Conservation (phyloP, 192 early-diverging fungal genomes). For the Radiomyces spectabilis region DNA sequence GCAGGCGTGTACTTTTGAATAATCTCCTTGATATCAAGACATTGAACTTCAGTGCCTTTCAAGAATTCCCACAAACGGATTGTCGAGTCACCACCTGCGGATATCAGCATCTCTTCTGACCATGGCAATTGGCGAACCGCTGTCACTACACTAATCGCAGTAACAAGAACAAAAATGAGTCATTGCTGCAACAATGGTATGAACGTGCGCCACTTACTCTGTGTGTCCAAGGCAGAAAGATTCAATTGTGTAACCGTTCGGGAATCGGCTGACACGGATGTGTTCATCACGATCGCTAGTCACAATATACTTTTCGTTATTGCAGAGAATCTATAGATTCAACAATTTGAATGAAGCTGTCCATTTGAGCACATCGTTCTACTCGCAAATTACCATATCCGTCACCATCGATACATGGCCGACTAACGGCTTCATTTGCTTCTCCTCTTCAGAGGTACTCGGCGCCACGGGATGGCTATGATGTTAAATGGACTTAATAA, state of each 20-base stretch:
- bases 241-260: constrained; percentile 85
- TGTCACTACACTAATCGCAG: constrained; percentile 71
- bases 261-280: constrained; percentile 88
- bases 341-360: no score
- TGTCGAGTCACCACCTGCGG: constrained; percentile 79
- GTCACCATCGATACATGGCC: constrained; percentile 96
- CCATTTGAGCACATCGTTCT: no score
- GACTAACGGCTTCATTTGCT: constrained; percentile 44
- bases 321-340: constrained; percentile 53
- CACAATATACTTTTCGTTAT: constrained; percentile 61
- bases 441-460: constrained; percentile 24
- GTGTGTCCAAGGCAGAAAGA: constrained; percentile 88
- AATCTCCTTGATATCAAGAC: constrained; percentile 44
- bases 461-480: constrained; percentile 23
- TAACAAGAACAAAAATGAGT: no score
- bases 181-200: no score
- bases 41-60: constrained; percentile 58
- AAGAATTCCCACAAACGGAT: constrained; percentile 70
- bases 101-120: constrained; percentile 51
- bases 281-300: constrained; percentile 98
- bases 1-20: constrained; percentile 11
- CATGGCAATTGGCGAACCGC: constrained; percentile 52
- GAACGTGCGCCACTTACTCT: constrained; percentile 40
- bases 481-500: neutral
- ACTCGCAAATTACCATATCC: constrained; percentile 79